Percentiles rank a stretch among this genome's conserved stretches.
Evolutionary conservation across 2,329 filamentous ascomycete genomes (phyloP).

Genomic region (Metarhizium rileyi): DNA sequence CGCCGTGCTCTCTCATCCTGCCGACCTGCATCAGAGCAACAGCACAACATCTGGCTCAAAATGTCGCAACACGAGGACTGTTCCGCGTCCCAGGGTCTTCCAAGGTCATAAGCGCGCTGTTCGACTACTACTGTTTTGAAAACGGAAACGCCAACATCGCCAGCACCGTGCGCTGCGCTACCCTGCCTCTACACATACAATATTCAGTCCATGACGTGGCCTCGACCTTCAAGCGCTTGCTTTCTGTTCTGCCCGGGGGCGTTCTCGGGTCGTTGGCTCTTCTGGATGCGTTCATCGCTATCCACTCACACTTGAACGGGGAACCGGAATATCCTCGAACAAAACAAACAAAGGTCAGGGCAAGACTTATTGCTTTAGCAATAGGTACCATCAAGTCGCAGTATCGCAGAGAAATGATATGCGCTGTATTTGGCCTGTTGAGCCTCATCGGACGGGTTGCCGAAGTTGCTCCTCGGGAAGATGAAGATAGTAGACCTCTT

Average conservation of each 20-base stretch:
- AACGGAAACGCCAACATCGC: constrained; percentile 40
- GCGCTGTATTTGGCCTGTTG: constrained; percentile 56
- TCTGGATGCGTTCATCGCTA: constrained; percentile 53
- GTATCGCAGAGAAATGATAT: constrained; percentile 53
- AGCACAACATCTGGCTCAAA: constrained; percentile 52
- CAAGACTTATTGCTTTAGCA: constrained; percentile 55
- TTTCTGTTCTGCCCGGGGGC: constrained; percentile 53
- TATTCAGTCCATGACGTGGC: constrained; percentile 55
- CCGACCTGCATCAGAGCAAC: constrained; percentile 59
- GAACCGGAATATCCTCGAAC: constrained; percentile 42
- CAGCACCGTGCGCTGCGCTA: constrained; percentile 48
- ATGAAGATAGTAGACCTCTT: constrained; percentile 39
- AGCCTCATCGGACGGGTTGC: constrained; percentile 50
- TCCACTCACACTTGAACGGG: constrained; percentile 45
- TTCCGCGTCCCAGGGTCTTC: constrained; percentile 55
- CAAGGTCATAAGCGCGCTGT: constrained; percentile 45
- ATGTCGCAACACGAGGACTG: constrained; percentile 45
- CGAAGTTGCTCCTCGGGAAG: constrained; percentile 42
- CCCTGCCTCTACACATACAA: constrained; percentile 49
- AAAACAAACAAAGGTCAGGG: constrained; percentile 47
- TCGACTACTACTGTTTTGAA: constrained; percentile 52
- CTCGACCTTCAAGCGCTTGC: constrained; percentile 56
- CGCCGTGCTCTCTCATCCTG: constrained; percentile 45
- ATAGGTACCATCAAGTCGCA: constrained; percentile 49
- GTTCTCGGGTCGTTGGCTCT: constrained; percentile 53